Evolutionary conservation across 2,329 filamentous ascomycete species (phyloP), one percentile per base, ranked within the genome.

Genomic region (Capronia epimyces): DNA sequence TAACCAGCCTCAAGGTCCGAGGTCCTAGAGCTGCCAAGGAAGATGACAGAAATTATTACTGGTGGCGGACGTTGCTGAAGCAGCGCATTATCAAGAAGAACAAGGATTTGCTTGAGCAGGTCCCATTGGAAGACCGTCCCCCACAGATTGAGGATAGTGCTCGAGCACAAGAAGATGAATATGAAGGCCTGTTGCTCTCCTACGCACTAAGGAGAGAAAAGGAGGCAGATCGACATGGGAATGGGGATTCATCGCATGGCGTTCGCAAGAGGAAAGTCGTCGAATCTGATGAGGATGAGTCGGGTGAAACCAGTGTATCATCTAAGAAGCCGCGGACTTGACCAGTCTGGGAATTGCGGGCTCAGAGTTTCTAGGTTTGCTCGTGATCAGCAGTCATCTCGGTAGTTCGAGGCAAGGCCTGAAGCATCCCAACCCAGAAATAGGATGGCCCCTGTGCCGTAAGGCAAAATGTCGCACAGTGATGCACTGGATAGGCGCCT

Each of bases 41-140:
- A 37, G 71, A 79, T 55, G 81, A 84, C 60, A 69, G 77, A 10
- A 71, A 72, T 25, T 84, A 82, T 66, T 84, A 81, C 65, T 82
- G 82, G 69, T 84, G 81, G 81, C 74, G 81, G 4, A 68, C 83
- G 59, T 73, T 82, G 24, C 73, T 79, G 29, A 84, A 84, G 64
- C 77, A 83, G 57, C 72, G 81, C 15, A 73, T 84, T 13, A 82
- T 78, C 65, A 75, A 78, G 57, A 77, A 78, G 58, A 81, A 82
- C 52, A 72, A 73, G 27, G 81, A 84, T 61, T 65, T 75, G 29
- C 68, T 84, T 16, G 71, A 74, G n/a, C 79, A 83, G 63, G 58
- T 83, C 49, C 79, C 83, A 43, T 65, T 69, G 15, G 68, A 69
- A 18, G 81, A 84, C 50, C 71, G 78, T 15, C 71, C 80, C 0